Percentiles rank a stretch among this genome's conserved stretches.
phyloP scores from a whole-genome alignment of 306 rosid genomes.

The Comarum palustre region DNA sequence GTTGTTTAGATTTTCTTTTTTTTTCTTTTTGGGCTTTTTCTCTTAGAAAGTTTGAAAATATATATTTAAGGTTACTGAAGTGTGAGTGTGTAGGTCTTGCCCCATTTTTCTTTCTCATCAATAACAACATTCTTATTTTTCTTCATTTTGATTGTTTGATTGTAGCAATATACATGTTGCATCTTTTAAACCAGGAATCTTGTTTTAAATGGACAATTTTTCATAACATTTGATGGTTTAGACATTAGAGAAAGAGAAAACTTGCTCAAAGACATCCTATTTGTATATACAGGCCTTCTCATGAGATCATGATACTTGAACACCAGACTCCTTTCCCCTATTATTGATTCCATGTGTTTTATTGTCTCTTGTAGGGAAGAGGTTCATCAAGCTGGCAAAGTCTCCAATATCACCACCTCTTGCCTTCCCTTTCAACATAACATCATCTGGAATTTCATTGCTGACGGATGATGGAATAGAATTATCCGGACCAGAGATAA shows the following conservation, averaged over 20 bases:
- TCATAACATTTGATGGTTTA: neutral
- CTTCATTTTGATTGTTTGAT: neutral
- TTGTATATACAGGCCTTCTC: neutral
- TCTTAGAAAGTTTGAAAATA: neutral
- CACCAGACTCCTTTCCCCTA: neutral
- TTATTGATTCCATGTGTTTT: constrained; percentile 18
- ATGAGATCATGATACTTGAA: neutral
- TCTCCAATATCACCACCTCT: constrained; percentile 82
- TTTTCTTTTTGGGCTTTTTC: neutral
- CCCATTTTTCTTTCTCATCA: neutral
- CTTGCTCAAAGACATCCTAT: neutral
- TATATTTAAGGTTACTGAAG: neutral
- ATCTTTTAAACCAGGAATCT: neutral
- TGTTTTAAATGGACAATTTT: neutral
- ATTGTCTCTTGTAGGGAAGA: constrained; percentile 60
- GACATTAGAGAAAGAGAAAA: neutral
- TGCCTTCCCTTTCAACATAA: constrained; percentile 69
- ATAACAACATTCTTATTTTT: neutral
- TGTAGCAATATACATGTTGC: neutral
- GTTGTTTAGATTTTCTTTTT: neutral
- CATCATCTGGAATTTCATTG: constrained; percentile 64
- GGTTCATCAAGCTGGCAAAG: constrained; percentile 78
- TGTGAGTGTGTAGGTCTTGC: neutral
- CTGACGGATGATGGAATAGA: constrained; percentile 60
- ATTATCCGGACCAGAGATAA: constrained; percentile 61